Conservation (phyloP, 805 yeast species). For the Wickerhamia fluorescens region DNA sequence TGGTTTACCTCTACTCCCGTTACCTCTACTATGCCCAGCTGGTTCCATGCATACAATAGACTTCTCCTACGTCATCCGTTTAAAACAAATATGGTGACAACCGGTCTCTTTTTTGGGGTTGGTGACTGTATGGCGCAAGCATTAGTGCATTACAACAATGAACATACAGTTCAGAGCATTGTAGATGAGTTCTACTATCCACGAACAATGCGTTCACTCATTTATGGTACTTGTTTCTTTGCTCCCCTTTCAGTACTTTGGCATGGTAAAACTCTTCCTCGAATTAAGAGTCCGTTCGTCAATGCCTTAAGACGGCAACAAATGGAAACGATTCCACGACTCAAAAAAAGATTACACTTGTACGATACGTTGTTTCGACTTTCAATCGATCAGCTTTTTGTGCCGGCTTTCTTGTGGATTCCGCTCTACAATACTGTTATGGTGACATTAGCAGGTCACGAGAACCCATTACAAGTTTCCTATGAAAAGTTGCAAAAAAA, state of each 20-base stretch:
- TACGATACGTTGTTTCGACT: slow-evolving; percentile 22
- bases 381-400: slow-evolving; percentile 28
- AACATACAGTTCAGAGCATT: slow-evolving; percentile 10
- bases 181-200: slow-evolving; percentile 16
- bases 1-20: no score
- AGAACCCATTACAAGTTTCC: slow-evolving; percentile 26
- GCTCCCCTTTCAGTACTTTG: slow-evolving; percentile 34
- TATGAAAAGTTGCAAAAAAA: slow-evolving; percentile 26
- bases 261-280: slow-evolving; percentile 33
- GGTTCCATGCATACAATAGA: slow-evolving; percentile 13
- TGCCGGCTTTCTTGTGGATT: slow-evolving; percentile 35
- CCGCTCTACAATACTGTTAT: slow-evolving; percentile 36
- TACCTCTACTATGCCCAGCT: slow-evolving; percentile 1
- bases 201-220: slow-evolving; percentile 30
- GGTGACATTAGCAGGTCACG: slow-evolving; percentile 30
- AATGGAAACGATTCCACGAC: slow-evolving; percentile 5
- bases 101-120: slow-evolving; percentile 40
- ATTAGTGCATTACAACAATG: slow-evolving; percentile 27
- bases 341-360: slow-evolving; percentile 7
- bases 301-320: slow-evolving; percentile 7
- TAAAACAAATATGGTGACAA: slow-evolving; percentile 46
- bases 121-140: slow-evolving; percentile 39
- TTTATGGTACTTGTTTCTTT: slow-evolving; percentile 32
- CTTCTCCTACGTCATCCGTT: slow-evolving; percentile 41
- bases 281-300: slow-evolving; percentile 29